These are phyloP conservation scores for Trichoderma cornu-damae DNA, from an alignment of 2,329 filamentous ascomycete genomes.

Conservation along the genomic window DNA sequence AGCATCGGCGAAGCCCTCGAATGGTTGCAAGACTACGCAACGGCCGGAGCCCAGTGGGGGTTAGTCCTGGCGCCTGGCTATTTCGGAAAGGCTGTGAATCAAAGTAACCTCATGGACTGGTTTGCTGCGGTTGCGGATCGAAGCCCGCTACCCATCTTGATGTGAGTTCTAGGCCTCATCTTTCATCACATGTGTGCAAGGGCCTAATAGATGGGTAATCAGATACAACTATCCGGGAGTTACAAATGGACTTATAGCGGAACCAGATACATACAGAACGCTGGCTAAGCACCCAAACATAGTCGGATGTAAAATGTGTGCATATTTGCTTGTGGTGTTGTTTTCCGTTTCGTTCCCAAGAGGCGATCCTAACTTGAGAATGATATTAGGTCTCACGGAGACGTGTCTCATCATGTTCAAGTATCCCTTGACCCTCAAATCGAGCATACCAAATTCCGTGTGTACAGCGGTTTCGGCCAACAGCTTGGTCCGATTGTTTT, in stretches of 20 bases:
- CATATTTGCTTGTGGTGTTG: background rate
- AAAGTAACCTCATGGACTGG: constrained; percentile 54
- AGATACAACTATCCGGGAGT: constrained; percentile 64
- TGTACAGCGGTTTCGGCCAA: constrained; percentile 61
- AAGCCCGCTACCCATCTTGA: constrained; percentile 53
- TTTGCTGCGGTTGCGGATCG: constrained; percentile 54
- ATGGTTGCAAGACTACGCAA: constrained; percentile 50
- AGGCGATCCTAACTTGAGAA: background rate
- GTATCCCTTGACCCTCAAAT: constrained; percentile 56
- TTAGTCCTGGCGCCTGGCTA: constrained; percentile 56
- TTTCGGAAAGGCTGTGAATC: constrained; percentile 50
- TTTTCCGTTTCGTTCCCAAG: background rate
- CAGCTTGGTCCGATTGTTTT: constrained; percentile 57
- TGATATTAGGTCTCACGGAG: constrained; percentile 49
- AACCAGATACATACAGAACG: constrained; percentile 50
- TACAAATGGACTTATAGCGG: constrained; percentile 58
- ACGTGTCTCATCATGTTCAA: constrained; percentile 59
- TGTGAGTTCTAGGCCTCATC: constrained; percentile 38
- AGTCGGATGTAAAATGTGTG: constrained; percentile 58
- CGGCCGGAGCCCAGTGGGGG: constrained; percentile 56
- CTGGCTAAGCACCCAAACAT: constrained; percentile 61
- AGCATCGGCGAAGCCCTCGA: constrained; percentile 57
- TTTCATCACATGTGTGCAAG: constrained; percentile 6
- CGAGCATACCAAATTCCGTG: constrained; percentile 53
- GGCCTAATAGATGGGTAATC: background rate